Conservation (phyloP, 306 rosid genomes). For the Crataegus laevigata region DNA sequence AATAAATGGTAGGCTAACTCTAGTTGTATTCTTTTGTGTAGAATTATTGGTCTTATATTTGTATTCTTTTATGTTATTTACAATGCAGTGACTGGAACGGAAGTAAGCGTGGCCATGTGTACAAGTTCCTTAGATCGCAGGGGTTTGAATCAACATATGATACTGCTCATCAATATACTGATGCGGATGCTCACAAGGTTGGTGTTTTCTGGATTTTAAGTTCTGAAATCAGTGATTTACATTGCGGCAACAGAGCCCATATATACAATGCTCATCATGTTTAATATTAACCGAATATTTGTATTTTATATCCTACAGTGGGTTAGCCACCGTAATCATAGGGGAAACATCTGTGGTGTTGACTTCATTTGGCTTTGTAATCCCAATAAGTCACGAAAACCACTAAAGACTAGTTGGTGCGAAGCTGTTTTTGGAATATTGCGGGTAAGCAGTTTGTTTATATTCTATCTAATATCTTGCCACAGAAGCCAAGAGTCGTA, state of each 20-base stretch:
- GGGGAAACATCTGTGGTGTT: slow-evolving; percentile 95
- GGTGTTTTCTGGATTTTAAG: slow-evolving; percentile 3
- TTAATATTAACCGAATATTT: background rate
- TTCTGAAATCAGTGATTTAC: background rate
- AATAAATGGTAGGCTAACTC: background rate
- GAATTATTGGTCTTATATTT: background rate
- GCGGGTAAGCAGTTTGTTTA: slow-evolving; percentile 35
- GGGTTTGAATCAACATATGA: slow-evolving; percentile 97
- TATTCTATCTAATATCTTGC: background rate
- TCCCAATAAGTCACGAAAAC: slow-evolving; percentile 70
- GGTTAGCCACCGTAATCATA: slow-evolving; percentile 96
- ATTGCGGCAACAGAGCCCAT: background rate
- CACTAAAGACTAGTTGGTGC: slow-evolving; percentile 78
- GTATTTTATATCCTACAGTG: slow-evolving; percentile 45
- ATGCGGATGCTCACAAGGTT: slow-evolving; percentile 84
- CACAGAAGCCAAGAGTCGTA: background rate
- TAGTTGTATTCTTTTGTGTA: background rate
- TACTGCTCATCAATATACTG: slow-evolving; percentile 66
- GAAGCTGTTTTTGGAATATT: slow-evolving; percentile 89
- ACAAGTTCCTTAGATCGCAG: slow-evolving; percentile 82
- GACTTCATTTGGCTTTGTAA: slow-evolving; percentile 97
- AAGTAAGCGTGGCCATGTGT: slow-evolving; percentile 92
- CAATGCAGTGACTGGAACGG: slow-evolving; percentile 93
- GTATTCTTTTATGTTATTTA: background rate
- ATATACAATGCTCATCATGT: background rate